A percentile compares a stretch with the other conserved stretches of the same genome.
Evolutionary conservation across 331 rosid genomes (phyloP).

Genomic region (Acacia concinna): DNA sequence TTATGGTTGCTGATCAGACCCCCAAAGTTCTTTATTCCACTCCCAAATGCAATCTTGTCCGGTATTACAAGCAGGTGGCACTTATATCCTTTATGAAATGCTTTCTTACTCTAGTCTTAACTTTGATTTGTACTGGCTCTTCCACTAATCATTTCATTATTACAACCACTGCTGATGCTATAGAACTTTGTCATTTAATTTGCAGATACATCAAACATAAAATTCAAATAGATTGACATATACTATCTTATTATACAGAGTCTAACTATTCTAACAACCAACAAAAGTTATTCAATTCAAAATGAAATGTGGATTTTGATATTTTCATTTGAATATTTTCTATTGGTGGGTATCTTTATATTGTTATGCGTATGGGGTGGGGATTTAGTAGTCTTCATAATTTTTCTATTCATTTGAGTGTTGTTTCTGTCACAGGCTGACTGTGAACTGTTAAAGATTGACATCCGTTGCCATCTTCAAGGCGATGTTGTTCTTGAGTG

Average conservation of each 20-base stretch:
- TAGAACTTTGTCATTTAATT: conserved; percentile 7
- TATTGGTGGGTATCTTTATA: background rate
- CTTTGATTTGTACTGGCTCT: conserved; percentile 7
- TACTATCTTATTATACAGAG: background rate
- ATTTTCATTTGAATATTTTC: background rate
- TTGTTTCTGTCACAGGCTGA: conserved; percentile 64
- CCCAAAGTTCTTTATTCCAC: conserved; percentile 89
- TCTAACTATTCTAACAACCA: background rate
- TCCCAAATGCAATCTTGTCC: conserved; percentile 84
- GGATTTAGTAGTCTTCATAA: background rate
- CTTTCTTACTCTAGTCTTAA: background rate
- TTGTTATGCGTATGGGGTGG: background rate
- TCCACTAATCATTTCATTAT: conserved; percentile 20
- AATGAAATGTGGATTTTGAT: background rate
- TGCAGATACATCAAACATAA: background rate
- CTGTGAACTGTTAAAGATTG: conserved; percentile 85
- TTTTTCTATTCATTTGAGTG: conserved; percentile 4
- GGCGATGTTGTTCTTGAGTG: conserved; percentile 98
- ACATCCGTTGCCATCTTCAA: conserved; percentile 89
- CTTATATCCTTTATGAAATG: conserved; percentile 24
- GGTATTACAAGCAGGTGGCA: conserved; percentile 79
- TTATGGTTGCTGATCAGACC: conserved; percentile 80
- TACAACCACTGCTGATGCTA: background rate
- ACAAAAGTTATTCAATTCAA: background rate
- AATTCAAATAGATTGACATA: background rate